Percentiles rank a stretch among this genome's conserved stretches.
Evolutionary conservation across 106 monocot genomes (phyloP).

Genomic region (Allium fistulosum): DNA sequence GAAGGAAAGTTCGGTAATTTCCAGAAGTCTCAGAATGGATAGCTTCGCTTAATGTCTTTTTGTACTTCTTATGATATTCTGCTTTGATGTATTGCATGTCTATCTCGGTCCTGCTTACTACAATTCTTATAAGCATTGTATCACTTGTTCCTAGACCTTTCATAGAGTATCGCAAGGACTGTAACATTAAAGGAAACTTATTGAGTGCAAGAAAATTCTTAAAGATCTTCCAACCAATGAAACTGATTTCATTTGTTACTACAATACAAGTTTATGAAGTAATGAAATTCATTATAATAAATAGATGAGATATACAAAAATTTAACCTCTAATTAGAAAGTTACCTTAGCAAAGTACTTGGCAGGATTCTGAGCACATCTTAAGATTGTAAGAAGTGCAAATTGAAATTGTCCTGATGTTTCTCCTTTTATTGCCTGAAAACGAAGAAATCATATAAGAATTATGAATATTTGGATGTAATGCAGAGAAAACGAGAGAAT

Average conservation of each 20-base stretch:
- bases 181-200: neutral
- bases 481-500: too few species aligned
- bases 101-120: slow-evolving; percentile 74
- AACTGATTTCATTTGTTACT: too few species aligned
- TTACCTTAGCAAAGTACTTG: slow-evolving; percentile 80
- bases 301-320: too few species aligned
- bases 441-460: neutral
- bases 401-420: slow-evolving; percentile 72
- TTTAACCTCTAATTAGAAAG: too few species aligned
- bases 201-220: too few species aligned
- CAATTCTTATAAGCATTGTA: slow-evolving; percentile 53
- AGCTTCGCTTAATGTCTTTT: slow-evolving; percentile 43
- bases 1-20: slow-evolving; percentile 62
- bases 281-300: too few species aligned
- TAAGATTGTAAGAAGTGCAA: slow-evolving; percentile 68
- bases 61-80: slow-evolving; percentile 67
- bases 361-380: slow-evolving; percentile 80
- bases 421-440: slow-evolving; percentile 64
- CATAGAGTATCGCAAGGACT: slow-evolving; percentile 75
- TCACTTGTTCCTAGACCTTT: slow-evolving; percentile 77
- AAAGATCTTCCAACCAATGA: too few species aligned
- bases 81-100: slow-evolving; percentile 90
- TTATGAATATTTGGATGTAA: too few species aligned
- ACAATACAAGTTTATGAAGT: too few species aligned
- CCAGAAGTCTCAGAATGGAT: slow-evolving; percentile 83